phyloP scores from a whole-genome alignment of 805 yeast species.

The Saturnispora besseyi region DNA sequence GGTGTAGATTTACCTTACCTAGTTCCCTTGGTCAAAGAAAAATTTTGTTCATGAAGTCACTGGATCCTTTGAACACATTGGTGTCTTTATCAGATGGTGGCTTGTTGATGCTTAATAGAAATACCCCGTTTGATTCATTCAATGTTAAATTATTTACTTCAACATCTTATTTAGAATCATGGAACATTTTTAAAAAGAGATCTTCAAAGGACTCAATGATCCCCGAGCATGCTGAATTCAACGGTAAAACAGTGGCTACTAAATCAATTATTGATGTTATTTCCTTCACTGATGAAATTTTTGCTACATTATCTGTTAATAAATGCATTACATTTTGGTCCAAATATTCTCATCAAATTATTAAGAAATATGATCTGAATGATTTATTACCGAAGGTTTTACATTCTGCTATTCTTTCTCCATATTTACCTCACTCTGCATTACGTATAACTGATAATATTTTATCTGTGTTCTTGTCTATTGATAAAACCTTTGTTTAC shows the following conservation, averaged over 20 bases:
- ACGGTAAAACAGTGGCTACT: conserved; percentile 17
- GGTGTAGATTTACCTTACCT: conserved; percentile 65
- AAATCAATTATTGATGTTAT: conserved; percentile 19
- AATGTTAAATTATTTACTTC: conserved; percentile 41
- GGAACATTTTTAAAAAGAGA: conserved; percentile 1
- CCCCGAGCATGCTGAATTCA: conserved; percentile 15
- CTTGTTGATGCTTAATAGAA: conserved; percentile 44
- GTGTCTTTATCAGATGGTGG: conserved; percentile 74
- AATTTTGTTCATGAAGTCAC: conserved; percentile 44
- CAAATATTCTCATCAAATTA: conserved; percentile 26
- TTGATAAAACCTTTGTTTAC: conserved; percentile 20
- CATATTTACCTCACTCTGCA: conserved; percentile 15
- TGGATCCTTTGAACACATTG: conserved; percentile 37
- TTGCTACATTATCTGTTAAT: conserved; percentile 43
- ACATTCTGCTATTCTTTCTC: conserved; percentile 16
- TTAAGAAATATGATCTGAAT: conserved; percentile 18
- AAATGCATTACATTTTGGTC: conserved; percentile 56
- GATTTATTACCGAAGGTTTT: conserved; percentile 18
- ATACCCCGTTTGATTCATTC: conserved; percentile 13
- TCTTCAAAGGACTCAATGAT: not conserved
- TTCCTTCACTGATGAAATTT: conserved; percentile 8
- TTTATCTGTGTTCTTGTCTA: conserved; percentile 21
- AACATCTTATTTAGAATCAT: conserved; percentile 31
- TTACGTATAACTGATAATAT: conserved; percentile 11
- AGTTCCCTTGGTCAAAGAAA: conserved; percentile 50